Evolutionary conservation across 805 yeast species (phyloP), one percentile per base, ranked within the genome.

Genomic region (Lachancea nothofagi): DNA sequence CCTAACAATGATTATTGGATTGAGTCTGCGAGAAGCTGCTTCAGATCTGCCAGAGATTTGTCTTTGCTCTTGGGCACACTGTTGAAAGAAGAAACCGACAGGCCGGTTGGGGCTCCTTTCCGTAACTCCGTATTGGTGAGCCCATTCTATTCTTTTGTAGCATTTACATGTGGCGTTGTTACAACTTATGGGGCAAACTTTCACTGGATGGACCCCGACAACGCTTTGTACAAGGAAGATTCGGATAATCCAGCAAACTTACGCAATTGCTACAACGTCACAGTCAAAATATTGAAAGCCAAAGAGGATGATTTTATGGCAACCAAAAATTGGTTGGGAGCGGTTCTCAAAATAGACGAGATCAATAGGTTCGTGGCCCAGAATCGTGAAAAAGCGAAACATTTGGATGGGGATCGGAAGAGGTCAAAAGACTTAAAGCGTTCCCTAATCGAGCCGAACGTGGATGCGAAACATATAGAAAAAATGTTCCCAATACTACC

Each of bases 161-260:
- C 46, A 13, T 42, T 42, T 27, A 36, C 38, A 14, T 34, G 43
- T 26, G 43, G 43, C 10, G 30, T 39, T 8, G 33, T 31, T 15
- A 30, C 40, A 7, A 34, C 21, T 25, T 42, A 42, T 23, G 46
- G 46, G n/a, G n/a, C 33, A n/a, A 29, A 34, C 17, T 42, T 38
- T 29, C 32, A 37, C n/a, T 42, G 32, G 38, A 42, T 42, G 46
- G 43, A 42, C 22, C 42, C 46, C 17, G 42, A 42, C 27, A 17
- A 25, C 14, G 43, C 21, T 12, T 21, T 20, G 21, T 36, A 36
- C 24, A 29, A 19, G 13, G 27, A 41, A 19, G n/a, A 27, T 12
- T 23, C 15, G 9, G 15, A 21, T 6, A 32, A 27, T 19, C 27
- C 24, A 18, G 35, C 22, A 7, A 24, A 20, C 18, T 26, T 41